phyloP scores from a whole-genome alignment of 1,139 yeast genomes.

The Protomyces lactucae-debilis region DNA sequence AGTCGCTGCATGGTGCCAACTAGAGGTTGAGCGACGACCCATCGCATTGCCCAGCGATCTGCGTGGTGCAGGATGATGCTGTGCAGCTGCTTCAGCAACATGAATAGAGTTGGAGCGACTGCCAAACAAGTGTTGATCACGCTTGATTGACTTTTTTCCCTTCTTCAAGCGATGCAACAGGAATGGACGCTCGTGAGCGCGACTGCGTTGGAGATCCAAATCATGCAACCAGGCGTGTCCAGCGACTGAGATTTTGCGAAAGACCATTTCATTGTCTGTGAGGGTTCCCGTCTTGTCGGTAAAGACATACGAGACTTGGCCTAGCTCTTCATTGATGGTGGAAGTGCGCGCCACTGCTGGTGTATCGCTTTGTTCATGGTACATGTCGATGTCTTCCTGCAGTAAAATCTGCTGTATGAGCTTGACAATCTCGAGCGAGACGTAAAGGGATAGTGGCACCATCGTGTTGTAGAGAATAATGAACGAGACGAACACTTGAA shows the following conservation, averaged over 20 bases:
- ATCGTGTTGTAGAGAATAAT: constrained; percentile 95
- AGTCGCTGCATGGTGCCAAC: background rate
- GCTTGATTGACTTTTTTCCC: background rate
- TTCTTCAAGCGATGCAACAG: constrained; percentile 5
- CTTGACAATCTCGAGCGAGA: constrained; percentile 92
- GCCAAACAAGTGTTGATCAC: background rate
- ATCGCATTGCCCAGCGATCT: background rate
- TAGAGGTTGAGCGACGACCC: background rate
- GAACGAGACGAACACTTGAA: constrained; percentile 85
- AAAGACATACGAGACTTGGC: constrained; percentile 91
- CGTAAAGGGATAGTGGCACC: constrained; percentile 90
- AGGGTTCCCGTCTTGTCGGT: constrained; percentile 97
- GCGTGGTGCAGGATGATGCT: background rate
- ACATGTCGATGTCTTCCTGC: constrained; percentile 93
- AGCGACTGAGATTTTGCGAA: constrained; percentile 73
- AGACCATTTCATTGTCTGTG: constrained; percentile 85
- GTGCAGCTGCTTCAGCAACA: background rate
- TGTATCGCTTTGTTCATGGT: constrained; percentile 73
- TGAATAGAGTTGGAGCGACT: background rate
- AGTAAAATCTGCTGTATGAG: constrained; percentile 74
- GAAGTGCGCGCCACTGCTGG: constrained; percentile 96
- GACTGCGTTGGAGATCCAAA: constrained; percentile 47
- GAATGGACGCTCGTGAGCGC: constrained; percentile 19
- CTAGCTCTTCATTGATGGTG: constrained; percentile 89
- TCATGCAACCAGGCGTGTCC: constrained; percentile 91